Base-by-base conservation (phyloP, 768 basidiomycete genomes). In the Rhizopogon salebrosus region DNA sequence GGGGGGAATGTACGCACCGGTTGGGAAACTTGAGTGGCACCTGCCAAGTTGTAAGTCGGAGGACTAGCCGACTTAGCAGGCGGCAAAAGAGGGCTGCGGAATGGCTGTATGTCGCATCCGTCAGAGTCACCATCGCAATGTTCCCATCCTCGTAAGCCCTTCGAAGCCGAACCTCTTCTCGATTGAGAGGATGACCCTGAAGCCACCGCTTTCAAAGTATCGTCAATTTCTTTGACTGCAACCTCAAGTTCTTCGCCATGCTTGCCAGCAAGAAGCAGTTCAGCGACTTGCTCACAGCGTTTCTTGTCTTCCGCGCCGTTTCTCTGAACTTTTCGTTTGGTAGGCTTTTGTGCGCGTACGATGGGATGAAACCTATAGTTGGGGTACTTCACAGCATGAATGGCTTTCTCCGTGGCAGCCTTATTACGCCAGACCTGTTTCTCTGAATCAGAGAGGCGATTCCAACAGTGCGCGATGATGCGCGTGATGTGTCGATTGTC, bases 401-500 rank as follows among this genome's bases (percentile, higher is more conserved):
- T 72, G 3, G 67, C 52, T 60, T 83, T 82, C 61, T 80, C 82
- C 11, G 72, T 62, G 20, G 76, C 73, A 3, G 83, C 82, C 62
- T 71, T 76, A 54, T 68, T 63, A 26, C 73, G 72, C 76, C 77
- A 85, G n/a, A 71, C 57, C 41, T 70, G 65, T 60, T 80, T 83
- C 48, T 82, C 77, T 1, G 65, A 56, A 20, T 78, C 76, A 1
- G 80, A 64, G 53, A 84, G 69, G 38, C 69, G 69, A 52, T 77
- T 76, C 83, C 83, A 85, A 61, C 74, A 75, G 36, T 75, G 70
- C 0, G 75, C 82, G 34, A 79, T 72, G 61, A 80, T 79, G 52
- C 78, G 75, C 41, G 80, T 81, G 60, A 84, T 80, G 53, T 80
- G 76, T 27, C 80, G 71, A 60, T 83, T 77, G 61, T 84, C 79